These are phyloP conservation scores for Gryganskiella cystojenkinii DNA, from an alignment of 192 early-diverging fungal species.

Conservation along the genomic window DNA sequence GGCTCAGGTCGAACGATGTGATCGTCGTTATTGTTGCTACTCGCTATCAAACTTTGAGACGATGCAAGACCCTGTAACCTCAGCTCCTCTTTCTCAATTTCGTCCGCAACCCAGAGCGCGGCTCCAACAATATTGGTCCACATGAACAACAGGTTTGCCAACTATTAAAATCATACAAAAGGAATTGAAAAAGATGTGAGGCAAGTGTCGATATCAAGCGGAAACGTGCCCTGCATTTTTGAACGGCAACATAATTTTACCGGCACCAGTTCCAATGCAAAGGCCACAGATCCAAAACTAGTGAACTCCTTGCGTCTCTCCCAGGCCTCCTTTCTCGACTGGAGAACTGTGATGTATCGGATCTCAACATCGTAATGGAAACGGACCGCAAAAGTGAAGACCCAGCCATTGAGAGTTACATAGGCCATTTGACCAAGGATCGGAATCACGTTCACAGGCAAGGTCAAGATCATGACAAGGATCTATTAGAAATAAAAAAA, in stretches of 20 bases:
- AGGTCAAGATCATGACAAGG: slow-evolving; percentile 29
- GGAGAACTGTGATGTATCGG: slow-evolving; percentile 54
- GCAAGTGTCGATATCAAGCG: too few species aligned
- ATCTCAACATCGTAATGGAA: slow-evolving; percentile 68
- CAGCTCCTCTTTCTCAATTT: slow-evolving; percentile 28
- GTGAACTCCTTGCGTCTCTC: slow-evolving; percentile 33
- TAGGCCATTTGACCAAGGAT: slow-evolving; percentile 49
- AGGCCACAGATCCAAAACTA: slow-evolving; percentile 61
- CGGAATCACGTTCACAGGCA: slow-evolving; percentile 36
- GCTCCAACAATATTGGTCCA: slow-evolving; percentile 75
- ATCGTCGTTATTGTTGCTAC: neutral
- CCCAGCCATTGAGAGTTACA: slow-evolving; percentile 63
- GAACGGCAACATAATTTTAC: too few species aligned
- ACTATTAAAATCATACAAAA: too few species aligned
- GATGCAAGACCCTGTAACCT: slow-evolving; percentile 15
- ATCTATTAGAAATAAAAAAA: slow-evolving; percentile 9
- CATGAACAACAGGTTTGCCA: slow-evolving; percentile 19
- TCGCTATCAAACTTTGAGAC: slow-evolving; percentile 17
- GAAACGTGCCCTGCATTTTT: too few species aligned
- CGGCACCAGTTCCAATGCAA: slow-evolving; percentile 22
- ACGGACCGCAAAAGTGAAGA: slow-evolving; percentile 58
- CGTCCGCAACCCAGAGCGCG: slow-evolving; percentile 50
- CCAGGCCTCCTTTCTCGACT: slow-evolving; percentile 61
- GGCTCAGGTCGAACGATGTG: neutral
- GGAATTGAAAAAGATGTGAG: too few species aligned